Conservation (phyloP, 257 asterid species). For the Eustoma russellianum region DNA sequence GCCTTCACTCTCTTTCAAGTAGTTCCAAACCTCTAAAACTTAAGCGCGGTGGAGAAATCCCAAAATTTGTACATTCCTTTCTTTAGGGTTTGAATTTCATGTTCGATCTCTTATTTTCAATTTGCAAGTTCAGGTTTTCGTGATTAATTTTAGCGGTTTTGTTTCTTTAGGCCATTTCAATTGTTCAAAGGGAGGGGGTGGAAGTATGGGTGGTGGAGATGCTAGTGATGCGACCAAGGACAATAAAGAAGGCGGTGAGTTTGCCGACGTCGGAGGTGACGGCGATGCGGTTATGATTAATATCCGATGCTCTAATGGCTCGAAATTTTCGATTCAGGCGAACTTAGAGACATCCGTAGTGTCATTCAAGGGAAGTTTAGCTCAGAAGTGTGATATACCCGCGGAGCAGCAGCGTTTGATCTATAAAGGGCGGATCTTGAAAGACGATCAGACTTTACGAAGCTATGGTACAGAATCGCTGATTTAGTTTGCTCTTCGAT, state of each 20-base stretch:
- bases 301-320: conserved; percentile 38
- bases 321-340: conserved; percentile 30
- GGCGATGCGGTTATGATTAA: conserved; percentile 29
- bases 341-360: conserved; percentile 28
- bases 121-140: no score
- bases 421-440: conserved; percentile 52
- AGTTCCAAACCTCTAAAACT: no score
- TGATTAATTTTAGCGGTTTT: background rate
- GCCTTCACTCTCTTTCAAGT: background rate
- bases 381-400: conserved; percentile 34
- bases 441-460: conserved; percentile 48
- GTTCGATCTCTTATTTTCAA: no score
- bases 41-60: background rate
- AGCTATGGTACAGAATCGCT: conserved; percentile 31
- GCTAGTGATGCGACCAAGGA: conserved; percentile 15
- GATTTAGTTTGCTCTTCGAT: background rate
- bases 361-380: conserved; percentile 32
- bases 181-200: background rate
- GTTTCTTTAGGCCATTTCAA: conserved; percentile 11
- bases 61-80: background rate
- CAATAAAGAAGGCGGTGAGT: conserved; percentile 5
- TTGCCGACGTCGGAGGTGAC: conserved; percentile 9
- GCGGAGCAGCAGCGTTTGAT: conserved; percentile 39
- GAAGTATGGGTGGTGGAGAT: conserved; percentile 41
- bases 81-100: background rate